Base-by-base conservation (phyloP, 345 rosid genomes). In the Clausena lansium region DNA sequence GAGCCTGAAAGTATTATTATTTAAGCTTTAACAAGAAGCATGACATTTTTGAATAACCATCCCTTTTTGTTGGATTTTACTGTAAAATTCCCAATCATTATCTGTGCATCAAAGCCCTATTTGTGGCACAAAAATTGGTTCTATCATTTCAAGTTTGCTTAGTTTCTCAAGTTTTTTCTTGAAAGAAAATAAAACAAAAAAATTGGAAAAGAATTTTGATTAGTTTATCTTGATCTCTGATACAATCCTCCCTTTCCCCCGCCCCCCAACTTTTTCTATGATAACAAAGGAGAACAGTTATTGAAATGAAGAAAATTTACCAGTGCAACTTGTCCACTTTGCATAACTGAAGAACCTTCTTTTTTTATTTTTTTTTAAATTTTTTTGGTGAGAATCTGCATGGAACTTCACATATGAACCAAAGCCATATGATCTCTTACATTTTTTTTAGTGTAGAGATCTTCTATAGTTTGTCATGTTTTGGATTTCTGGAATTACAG, bases 401-500 rank as follows among this genome's bases (percentile, higher is more conserved):
- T 52, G 41, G n/a, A 59, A 50, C 33, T 55, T 25, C 10, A 47
- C 19, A 28, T 39, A 13, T 36, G 24, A 19, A 47, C 45, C 41
- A 33, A 35, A 68, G 54, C 69, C 64, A 45, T 52, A 30, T 17
- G 28, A 55, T 41, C 57, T 73, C 35, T 65, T 7, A 32, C 61
- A 24, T 19, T 6, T 35, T 60, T 59, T 32, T 58, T 14, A 52
- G 60, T 39, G 13, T 71, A 66, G 25, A 71, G 59, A 19, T 64
- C 35, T 78, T 28, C 17, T 28, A 7, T 32, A 30, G 25, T 67
- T 64, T 39, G 15, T 70, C 22, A 58, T 58, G 70, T 71, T 1
- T 17, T 14, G 60, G 59, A 35, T 32, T 22, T 55, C 17, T 86
- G 71, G 63, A 80, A 81, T 74, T 80, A 81, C 87, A 95, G 98